Base-by-base conservation (phyloP, 192 early-diverging fungal species). In the Geranomyces variabilis region DNA sequence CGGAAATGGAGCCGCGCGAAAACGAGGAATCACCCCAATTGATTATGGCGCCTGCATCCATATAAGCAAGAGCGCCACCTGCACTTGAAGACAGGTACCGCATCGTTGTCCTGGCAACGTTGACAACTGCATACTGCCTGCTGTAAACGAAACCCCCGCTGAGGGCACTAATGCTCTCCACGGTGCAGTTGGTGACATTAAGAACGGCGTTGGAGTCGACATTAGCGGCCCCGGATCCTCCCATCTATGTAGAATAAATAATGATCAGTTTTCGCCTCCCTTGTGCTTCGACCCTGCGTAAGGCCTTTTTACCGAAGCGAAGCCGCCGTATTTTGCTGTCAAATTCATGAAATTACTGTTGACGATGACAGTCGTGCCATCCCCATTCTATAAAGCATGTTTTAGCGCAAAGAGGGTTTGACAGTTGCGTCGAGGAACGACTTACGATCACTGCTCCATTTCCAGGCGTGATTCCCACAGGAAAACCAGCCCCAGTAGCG, bases 341-440 rank as follows among this genome's bases (percentile, higher is more conserved):
- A 60, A 34, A 17, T 60, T 60, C 17, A 19, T 26, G 58, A 60
- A 60, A 8, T 3, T 34, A 33, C 58, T 60, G 29, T 60, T 60
- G 7, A 29, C 29, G 31, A 60, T 28, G 58, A 33, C 17, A 28
- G 28, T 33, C 9, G 29, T 19, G 58, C 58, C 58, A 19, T 7
- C 5, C 29, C 58, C 58, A 60, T 19, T 60, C 58, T 60, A 60
- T 5, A 26, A 53, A 9, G 7, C 7, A 4, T 8, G 15, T 15
- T 53, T n/a, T 53, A 24, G 24, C 19, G 51, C 15, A n/a, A 3
- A 9, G 51, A 9, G 15, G 4, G 7, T 53, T 15, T 6, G 51
- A 26, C n/a, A n/a, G 15, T 17, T 53, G 24, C 51, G 17, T 4
- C 24, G 51, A 3, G 3, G 19, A 53, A 26, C 4, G 17, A 53